Percentiles rank a stretch among this genome's conserved stretches.
phyloP scores from a whole-genome alignment of 2,329 filamentous ascomycete species.

The Acrodontium crateriforme region DNA sequence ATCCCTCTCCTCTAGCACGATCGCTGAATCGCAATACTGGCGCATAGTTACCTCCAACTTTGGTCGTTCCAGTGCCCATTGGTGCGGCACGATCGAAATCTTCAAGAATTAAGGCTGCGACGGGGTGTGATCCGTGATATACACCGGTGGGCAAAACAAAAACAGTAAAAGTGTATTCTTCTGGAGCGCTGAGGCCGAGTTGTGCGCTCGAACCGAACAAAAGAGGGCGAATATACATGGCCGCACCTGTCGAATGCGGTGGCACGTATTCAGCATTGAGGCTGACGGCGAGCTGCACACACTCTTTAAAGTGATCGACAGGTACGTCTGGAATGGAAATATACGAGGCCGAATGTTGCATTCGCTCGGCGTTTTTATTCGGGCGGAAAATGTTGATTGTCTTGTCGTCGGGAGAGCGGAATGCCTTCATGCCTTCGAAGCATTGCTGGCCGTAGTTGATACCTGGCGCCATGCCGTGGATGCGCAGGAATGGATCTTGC shows the following conservation, averaged over 20 bases:
- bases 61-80: constrained; percentile 78
- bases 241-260: constrained; percentile 73
- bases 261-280: constrained; percentile 86
- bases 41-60: constrained; percentile 91
- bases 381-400: constrained; percentile 79
- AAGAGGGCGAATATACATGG: constrained; percentile 84
- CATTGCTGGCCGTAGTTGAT: constrained; percentile 97
- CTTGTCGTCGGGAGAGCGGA: constrained; percentile 58
- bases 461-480: constrained; percentile 90
- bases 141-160: constrained; percentile 87
- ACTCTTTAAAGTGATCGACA: constrained; percentile 58
- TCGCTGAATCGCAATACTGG: constrained; percentile 83
- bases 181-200: constrained; percentile 70
- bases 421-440: constrained; percentile 97
- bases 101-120: constrained; percentile 78
- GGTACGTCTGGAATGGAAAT: constrained; percentile 75
- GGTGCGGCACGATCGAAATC: constrained; percentile 92
- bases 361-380: constrained; percentile 65
- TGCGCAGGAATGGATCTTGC: constrained; percentile 65
- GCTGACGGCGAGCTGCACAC: constrained; percentile 66
- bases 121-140: constrained; percentile 80
- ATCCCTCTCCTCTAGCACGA: constrained; percentile 62
- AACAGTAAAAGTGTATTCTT: constrained; percentile 84
- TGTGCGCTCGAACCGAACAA: constrained; percentile 81
- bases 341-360: constrained; percentile 72